Evolutionary conservation across 192 early-diverging fungal genomes (phyloP).

Genomic region (Podila epicladia): DNA sequence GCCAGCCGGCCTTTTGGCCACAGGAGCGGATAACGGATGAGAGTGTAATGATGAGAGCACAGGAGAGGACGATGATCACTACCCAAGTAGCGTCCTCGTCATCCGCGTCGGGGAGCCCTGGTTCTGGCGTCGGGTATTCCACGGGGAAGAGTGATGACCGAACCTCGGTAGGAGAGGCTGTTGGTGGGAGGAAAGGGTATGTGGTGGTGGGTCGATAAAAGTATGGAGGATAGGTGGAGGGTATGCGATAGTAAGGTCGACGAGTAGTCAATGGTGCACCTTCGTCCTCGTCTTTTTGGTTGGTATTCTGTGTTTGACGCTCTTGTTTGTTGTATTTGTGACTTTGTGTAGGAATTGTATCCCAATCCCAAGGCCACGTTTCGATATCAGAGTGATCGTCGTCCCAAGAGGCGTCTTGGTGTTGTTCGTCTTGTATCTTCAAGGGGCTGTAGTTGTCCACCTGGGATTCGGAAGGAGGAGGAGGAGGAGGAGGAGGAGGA

Average conservation of each 20-base stretch:
- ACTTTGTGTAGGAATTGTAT: not conserved
- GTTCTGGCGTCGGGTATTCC: constrained; percentile 4
- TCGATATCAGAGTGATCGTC: too few relatives aligned
- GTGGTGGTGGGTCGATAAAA: not conserved
- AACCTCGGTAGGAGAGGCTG: not conserved
- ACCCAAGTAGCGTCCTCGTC: constrained; percentile 37
- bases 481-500: not conserved
- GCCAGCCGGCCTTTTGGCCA: constrained; percentile 49
- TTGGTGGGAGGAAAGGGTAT: not conserved
- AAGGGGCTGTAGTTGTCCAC: too few relatives aligned
- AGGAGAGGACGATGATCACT: constrained; percentile 15
- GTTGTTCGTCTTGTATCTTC: too few relatives aligned
- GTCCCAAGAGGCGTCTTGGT: too few relatives aligned
- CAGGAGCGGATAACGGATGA: constrained; percentile 42
- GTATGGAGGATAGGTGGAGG: not conserved
- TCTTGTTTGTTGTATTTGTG: not conserved
- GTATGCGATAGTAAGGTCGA: not conserved
- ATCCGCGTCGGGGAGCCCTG: constrained; percentile 5
- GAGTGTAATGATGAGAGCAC: constrained; percentile 36
- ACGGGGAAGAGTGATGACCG: constrained; percentile 3
- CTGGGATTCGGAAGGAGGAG: not conserved
- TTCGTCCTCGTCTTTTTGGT: not conserved
- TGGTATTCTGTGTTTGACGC: not conserved
- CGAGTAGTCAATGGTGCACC: not conserved
- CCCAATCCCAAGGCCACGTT: too few relatives aligned